Percentiles rank a stretch among this genome's conserved stretches.
These are phyloP conservation scores for Durusdinium trenchii DNA, from an alignment of 73 alveolate species.

Conservation along the genomic window DNA sequence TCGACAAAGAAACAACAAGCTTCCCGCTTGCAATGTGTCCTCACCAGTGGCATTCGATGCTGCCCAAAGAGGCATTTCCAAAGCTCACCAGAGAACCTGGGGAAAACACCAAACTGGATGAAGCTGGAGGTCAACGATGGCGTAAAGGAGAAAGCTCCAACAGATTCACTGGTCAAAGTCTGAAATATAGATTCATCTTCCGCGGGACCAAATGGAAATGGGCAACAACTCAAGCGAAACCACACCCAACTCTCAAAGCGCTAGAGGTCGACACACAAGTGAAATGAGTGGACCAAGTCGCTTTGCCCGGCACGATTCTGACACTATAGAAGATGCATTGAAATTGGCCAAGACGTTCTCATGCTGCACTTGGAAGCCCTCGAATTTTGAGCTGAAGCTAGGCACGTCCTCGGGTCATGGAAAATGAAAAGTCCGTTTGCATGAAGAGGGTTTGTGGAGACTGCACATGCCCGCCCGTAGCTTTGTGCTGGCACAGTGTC, in stretches of 20 bases:
- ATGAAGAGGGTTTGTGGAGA: not conserved
- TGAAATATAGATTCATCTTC: too few species aligned
- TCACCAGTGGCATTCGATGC: constrained; percentile 73
- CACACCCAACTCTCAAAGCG: not conserved
- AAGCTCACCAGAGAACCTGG: constrained; percentile 42
- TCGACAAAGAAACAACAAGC: not conserved
- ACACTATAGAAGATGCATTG: constrained; percentile 52
- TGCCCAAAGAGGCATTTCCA: constrained; percentile 93
- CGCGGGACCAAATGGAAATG: not conserved
- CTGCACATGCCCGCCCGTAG: not conserved
- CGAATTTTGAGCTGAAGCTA: constrained; percentile 16
- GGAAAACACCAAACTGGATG: not conserved
- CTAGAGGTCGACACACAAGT: not conserved
- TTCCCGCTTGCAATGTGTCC: not conserved
- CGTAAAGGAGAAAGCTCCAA: not conserved
- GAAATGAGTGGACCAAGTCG: not conserved
- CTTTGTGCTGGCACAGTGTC: not conserved
- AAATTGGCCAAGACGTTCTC: constrained; percentile 36
- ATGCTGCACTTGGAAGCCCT: constrained; percentile 47
- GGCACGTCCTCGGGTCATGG: constrained; percentile 17
- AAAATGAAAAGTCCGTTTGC: not conserved
- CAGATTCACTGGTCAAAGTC: not conserved
- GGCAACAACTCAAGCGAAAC: not conserved
- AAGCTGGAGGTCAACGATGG: not conserved
- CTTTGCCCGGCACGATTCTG: not conserved